phyloP scores from a whole-genome alignment of 768 basidiomycete genomes.

The Mycena rosella region DNA sequence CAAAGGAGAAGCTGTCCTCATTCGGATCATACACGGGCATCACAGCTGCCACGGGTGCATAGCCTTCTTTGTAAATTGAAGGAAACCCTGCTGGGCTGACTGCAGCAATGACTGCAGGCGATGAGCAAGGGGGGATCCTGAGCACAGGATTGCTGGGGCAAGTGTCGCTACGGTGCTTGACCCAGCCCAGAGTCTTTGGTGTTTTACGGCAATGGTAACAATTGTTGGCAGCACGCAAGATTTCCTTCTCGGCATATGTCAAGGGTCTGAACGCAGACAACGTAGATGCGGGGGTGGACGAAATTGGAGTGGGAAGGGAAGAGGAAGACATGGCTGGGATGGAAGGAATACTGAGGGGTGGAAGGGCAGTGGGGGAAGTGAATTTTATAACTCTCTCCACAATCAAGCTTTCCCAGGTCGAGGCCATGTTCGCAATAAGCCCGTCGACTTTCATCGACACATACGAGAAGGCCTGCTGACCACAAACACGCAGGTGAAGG shows the following conservation, averaged over 20 bases:
- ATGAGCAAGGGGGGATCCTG: constrained; percentile 5
- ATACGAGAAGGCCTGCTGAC: neutral
- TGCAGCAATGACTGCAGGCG: neutral
- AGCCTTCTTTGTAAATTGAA: constrained; percentile 10
- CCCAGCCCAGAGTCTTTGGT: neutral
- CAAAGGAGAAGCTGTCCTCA: too few species aligned
- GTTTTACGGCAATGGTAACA: constrained; percentile 19
- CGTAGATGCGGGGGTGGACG: neutral
- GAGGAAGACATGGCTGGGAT: neutral
- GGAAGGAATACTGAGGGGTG: neutral
- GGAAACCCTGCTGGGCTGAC: constrained; percentile 9
- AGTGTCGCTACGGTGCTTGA: constrained; percentile 9
- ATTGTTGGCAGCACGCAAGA: neutral
- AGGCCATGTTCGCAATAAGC: neutral
- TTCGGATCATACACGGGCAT: too few species aligned
- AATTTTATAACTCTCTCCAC: neutral
- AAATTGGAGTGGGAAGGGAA: neutral
- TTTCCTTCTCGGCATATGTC: constrained; percentile 3
- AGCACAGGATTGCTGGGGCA: constrained; percentile 1
- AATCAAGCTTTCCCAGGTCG: constrained; percentile 5
- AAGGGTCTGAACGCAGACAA: neutral
- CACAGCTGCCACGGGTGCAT: neutral
- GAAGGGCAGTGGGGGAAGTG: neutral
- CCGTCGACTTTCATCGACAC: neutral
- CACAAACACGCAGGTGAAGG: constrained; percentile 1